Evolutionary conservation across 495 filamentous ascomycete genomes (phyloP).

Genomic region (Pyrenopolyporus hunteri): DNA sequence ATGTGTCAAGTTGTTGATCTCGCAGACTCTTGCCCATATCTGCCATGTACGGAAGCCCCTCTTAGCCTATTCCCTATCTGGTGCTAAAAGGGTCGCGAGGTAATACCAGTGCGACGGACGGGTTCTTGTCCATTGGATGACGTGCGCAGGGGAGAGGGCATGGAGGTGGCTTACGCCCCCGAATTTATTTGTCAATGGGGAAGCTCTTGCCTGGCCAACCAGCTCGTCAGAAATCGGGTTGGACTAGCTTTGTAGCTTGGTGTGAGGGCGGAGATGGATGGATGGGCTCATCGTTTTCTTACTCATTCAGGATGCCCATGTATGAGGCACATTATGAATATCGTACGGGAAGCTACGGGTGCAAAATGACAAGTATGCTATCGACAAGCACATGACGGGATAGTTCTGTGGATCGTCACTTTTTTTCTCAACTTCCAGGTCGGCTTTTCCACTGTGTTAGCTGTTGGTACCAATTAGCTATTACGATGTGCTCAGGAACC

Average conservation of each 20-base stretch:
- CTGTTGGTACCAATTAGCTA: not conserved
- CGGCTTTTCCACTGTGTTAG: not conserved
- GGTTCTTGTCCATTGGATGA: not conserved
- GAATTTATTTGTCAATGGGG: constrained; percentile 8
- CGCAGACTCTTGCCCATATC: constrained; percentile 5
- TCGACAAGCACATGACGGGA: not conserved
- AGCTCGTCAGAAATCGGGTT: no score
- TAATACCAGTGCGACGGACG: constrained; percentile 1
- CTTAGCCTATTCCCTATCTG: no score
- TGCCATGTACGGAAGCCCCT: not conserved
- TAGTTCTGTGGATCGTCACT: constrained; percentile 14
- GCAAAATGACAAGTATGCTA: not conserved
- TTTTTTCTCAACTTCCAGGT: no score
- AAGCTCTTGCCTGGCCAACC: not conserved
- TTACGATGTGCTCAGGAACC: not conserved
- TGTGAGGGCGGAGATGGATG: no score
- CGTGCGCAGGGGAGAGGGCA: not conserved
- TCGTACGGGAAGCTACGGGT: no score
- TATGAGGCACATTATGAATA: no score
- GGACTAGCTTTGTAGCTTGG: no score
- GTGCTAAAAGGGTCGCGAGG: no score
- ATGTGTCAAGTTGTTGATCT: constrained; percentile 5
- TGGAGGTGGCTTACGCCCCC: not conserved
- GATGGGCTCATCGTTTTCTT: constrained; percentile 1
- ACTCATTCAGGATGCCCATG: not conserved